phyloP scores from a whole-genome alignment of 257 asterid species.

The Eustoma russellianum region DNA sequence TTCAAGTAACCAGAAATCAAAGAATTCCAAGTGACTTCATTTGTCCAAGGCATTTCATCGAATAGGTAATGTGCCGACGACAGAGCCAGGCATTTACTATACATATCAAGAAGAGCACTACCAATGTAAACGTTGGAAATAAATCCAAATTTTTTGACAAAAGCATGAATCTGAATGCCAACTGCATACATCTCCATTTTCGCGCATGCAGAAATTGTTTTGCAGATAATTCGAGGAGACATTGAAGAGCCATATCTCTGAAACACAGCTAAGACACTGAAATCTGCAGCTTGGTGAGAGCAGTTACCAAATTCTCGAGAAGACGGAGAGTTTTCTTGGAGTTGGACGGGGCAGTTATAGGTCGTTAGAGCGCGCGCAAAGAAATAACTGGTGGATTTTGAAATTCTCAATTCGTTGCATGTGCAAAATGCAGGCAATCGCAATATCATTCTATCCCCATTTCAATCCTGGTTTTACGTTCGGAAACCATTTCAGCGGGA shows the following conservation, averaged over 20 bases:
- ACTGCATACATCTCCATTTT: conserved; percentile 11
- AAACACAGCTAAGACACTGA: conserved; percentile 13
- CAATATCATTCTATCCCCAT: conserved; percentile 16
- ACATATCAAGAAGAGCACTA: conserved; percentile 36
- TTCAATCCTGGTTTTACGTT: too few species aligned
- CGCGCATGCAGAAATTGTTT: conserved; percentile 37
- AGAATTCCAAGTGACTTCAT: conserved; percentile 43
- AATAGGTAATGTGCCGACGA: conserved; percentile 27
- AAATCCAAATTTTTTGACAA: conserved; percentile 38
- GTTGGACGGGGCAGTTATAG: not conserved
- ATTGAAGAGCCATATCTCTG: conserved; percentile 19
- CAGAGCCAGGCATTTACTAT: conserved; percentile 45
- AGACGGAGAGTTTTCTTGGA: conserved; percentile 3
- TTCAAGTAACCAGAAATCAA: conserved; percentile 41
- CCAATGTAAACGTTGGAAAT: conserved; percentile 34
- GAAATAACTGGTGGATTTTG: conserved; percentile 3
- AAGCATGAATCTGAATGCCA: conserved; percentile 44
- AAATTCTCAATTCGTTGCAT: not conserved
- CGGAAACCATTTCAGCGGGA: too few species aligned
- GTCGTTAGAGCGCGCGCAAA: conserved; percentile 15
- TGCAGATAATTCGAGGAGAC: conserved; percentile 28
- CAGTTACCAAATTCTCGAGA: conserved; percentile 13
- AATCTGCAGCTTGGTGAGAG: not conserved
- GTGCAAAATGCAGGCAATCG: conserved; percentile 9
- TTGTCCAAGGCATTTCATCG: conserved; percentile 17